Base-by-base conservation (phyloP, 208 protist genomes). In the Phytomonas francai region DNA sequence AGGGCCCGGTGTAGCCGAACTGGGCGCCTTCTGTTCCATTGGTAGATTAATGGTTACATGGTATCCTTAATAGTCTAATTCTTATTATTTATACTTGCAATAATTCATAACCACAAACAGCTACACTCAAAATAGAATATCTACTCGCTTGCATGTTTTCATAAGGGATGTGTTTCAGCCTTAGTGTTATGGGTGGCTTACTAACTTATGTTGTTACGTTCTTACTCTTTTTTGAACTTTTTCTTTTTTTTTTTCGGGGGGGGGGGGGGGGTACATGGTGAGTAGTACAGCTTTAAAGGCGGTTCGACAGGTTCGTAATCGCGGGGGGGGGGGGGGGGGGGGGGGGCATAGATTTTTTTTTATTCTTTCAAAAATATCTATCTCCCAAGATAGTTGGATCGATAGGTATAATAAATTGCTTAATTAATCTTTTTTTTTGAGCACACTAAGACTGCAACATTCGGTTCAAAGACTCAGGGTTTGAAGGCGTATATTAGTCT, bases 141-240 rank as follows among this genome's bases (percentile, higher is more conserved):
- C 30, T 58, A 63, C 57, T 75, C 74, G 61, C 39, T 56, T 71
- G 66, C 19, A 62, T 70, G 70, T 67, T 31, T 2, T 60, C 56
- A 0, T 31, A 28, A 12, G 39, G 7, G 19, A 29, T 70, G 36
- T 29, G 25, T 32, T 64, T 9, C 11, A 31, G 9, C n/a, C n/a
- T 33, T 34, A 61, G 56, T 29, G 9, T 42, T 32, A 36, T 22
- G 36, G 30, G 64, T 58, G 30, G 7, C 58, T 72, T 33, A 28
- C n/a, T 57, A 65, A 54, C 27, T 27, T 34, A 27, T 64, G 49
- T 67, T 70, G 22, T 11, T 31, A n/a, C 65, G 49, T 62, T 70
- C 32, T 71, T 34, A 63, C 34, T 25, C 29, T 62, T 22, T 59
- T 57, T 58, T 45, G 3, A 56, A 0, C 12, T 42, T 65, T 71